A percentile compares a stretch with the other conserved stretches of the same genome.
These are phyloP conservation scores for Triticum urartu DNA, from an alignment of 176 grass and related monocot species.

Conservation along the genomic window DNA sequence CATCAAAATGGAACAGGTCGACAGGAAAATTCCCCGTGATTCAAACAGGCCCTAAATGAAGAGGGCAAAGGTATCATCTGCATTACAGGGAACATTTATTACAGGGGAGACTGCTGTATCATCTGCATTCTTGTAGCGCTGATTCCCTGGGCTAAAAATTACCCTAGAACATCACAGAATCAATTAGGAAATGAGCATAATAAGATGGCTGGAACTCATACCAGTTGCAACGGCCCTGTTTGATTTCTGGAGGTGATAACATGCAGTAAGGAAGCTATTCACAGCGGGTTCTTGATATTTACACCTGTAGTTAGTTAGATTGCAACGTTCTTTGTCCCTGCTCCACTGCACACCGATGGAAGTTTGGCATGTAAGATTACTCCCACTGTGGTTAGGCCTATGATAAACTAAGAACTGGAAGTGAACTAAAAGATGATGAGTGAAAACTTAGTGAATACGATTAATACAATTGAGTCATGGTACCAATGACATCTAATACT, in stretches of 20 bases:
- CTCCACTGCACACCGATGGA: conserved; percentile 34
- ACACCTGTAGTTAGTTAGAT: conserved; percentile 27
- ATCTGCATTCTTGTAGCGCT: neutral
- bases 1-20: neutral
- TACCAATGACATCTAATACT: neutral
- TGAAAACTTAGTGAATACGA: neutral
- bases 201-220: neutral
- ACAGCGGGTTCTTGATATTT: neutral
- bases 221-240: neutral
- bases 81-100: neutral
- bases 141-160: neutral
- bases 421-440: neutral
- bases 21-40: neutral
- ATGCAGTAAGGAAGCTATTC: neutral
- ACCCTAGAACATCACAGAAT: neutral
- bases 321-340: conserved; percentile 25
- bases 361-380: conserved; percentile 9
- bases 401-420: neutral
- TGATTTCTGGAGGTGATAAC: neutral
- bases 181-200: neutral
- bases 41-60: neutral
- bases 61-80: neutral
- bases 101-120: neutral
- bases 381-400: neutral
- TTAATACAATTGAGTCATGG: neutral